phyloP scores from a whole-genome alignment of 2,329 filamentous ascomycete species.

The Aspergillus chevalieri region DNA sequence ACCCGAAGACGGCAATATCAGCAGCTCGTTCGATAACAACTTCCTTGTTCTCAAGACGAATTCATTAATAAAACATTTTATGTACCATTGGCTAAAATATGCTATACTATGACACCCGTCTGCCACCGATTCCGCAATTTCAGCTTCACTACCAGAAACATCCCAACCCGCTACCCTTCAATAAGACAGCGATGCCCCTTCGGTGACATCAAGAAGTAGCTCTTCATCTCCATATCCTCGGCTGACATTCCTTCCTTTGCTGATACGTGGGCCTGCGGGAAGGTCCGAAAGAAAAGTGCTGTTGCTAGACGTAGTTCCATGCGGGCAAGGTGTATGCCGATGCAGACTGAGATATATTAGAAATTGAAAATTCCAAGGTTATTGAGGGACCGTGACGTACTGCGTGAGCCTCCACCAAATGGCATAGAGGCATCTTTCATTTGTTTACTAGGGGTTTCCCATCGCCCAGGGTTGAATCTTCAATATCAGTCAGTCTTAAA shows the following conservation, averaged over 20 bases:
- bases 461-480: slow-evolving; percentile 22
- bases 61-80: too few species aligned
- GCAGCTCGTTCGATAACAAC: too few species aligned
- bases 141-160: too few species aligned
- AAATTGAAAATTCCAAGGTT: too few species aligned
- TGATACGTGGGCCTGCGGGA: slow-evolving; percentile 17
- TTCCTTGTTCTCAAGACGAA: too few species aligned
- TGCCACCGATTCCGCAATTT: too few species aligned
- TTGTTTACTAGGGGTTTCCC: slow-evolving; percentile 22
- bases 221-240: slow-evolving; percentile 38
- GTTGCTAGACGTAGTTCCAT: slow-evolving; percentile 51
- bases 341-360: slow-evolving; percentile 43
- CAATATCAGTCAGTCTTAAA: neutral
- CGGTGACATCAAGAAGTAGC: slow-evolving; percentile 41
- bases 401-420: slow-evolving; percentile 62
- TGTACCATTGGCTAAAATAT: too few species aligned
- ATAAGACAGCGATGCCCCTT: slow-evolving; percentile 39
- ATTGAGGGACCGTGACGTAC: slow-evolving; percentile 6
- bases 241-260: slow-evolving; percentile 22
- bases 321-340: slow-evolving; percentile 62
- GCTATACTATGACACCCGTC: too few species aligned
- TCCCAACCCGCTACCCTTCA: slow-evolving; percentile 4
- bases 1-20: too few species aligned
- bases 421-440: slow-evolving; percentile 58
- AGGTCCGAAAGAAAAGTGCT: slow-evolving; percentile 46